Conservation (phyloP, 1,284 basidiomycete genomes). For the Fomitopsis palustris region DNA sequence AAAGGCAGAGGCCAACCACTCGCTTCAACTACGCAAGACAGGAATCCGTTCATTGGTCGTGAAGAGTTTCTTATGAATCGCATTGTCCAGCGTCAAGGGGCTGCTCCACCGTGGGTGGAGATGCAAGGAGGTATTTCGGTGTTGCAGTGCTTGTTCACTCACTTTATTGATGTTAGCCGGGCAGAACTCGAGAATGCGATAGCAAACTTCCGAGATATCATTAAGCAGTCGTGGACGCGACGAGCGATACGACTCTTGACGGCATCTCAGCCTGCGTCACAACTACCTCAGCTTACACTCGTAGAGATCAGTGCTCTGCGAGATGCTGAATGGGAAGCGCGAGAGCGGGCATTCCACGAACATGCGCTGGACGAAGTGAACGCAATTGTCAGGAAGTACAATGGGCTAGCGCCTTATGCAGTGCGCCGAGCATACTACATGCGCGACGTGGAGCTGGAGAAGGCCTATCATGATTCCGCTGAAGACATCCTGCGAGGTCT, state of each 20-base stretch:
- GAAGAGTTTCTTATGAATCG: slow-evolving; percentile 87
- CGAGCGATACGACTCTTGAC: slow-evolving; percentile 61
- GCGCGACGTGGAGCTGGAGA: slow-evolving; percentile 55
- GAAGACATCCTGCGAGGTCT: slow-evolving; percentile 51
- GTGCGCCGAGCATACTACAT: slow-evolving; percentile 62
- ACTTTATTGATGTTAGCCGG: not conserved
- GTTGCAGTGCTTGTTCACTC: not conserved
- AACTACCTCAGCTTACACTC: slow-evolving; percentile 42
- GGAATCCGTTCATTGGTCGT: slow-evolving; percentile 78
- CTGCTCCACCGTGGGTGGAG: slow-evolving; percentile 90
- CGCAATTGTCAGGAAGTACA: slow-evolving; percentile 72
- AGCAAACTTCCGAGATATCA: slow-evolving; percentile 57
- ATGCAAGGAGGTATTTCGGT: slow-evolving; percentile 60
- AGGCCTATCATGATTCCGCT: slow-evolving; percentile 48
- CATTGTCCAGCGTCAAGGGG: slow-evolving; percentile 82
- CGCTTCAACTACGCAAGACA: slow-evolving; percentile 54
- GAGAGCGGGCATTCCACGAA: slow-evolving; percentile 71
- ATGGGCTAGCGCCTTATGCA: slow-evolving; percentile 73
- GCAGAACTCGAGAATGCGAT: slow-evolving; percentile 56
- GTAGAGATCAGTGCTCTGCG: slow-evolving; percentile 45
- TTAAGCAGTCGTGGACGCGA: slow-evolving; percentile 66
- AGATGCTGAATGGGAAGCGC: slow-evolving; percentile 72
- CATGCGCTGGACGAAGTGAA: slow-evolving; percentile 71
- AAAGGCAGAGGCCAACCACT: slow-evolving; percentile 78
- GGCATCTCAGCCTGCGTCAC: slow-evolving; percentile 38